phyloP scores from a whole-genome alignment of 352 stramenopile genomes.

The Pythium rishiriense region DNA sequence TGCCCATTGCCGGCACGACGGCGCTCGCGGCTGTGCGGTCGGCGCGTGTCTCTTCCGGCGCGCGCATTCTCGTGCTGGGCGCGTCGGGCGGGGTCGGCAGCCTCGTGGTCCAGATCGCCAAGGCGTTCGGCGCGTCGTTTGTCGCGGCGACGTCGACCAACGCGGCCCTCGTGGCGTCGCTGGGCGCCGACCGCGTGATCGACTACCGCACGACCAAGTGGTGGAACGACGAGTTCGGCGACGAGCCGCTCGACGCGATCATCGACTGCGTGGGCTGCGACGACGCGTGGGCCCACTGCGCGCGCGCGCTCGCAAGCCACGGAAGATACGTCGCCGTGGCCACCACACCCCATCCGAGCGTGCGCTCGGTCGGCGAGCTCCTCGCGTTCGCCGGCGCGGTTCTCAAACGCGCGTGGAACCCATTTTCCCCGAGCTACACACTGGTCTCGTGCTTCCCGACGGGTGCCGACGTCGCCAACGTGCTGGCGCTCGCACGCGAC shows the following conservation, averaged over 20 bases:
- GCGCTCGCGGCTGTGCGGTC: conserved; percentile 36
- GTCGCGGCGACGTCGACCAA: conserved; percentile 63
- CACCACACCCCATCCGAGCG: conserved; percentile 25
- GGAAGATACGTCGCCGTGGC: conserved; percentile 44
- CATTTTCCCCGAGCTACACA: conserved; percentile 37
- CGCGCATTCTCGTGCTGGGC: conserved; percentile 78
- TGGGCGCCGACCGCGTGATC: conserved; percentile 53
- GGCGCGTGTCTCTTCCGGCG: conserved; percentile 34
- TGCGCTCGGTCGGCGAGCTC: conserved; percentile 31
- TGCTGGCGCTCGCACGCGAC: conserved; percentile 49
- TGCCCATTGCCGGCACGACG: conserved; percentile 37
- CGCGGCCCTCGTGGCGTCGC: conserved; percentile 35
- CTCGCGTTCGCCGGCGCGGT: conserved; percentile 28
- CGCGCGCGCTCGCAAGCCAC: conserved; percentile 14
- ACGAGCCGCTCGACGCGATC: conserved; percentile 34
- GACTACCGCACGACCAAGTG: conserved; percentile 52
- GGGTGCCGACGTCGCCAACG: conserved; percentile 36
- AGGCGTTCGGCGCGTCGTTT: conserved; percentile 48
- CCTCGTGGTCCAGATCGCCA: conserved; percentile 68
- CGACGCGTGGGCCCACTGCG: conserved; percentile 38
- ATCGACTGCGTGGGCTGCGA: conserved; percentile 45
- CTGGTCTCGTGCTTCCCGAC: conserved; percentile 38
- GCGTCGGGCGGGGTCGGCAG: conserved; percentile 76
- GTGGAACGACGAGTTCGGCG: conserved; percentile 41
- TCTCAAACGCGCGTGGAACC: conserved; percentile 30